Percentiles rank a stretch among this genome's conserved stretches.
Conservation (phyloP, 2,329 filamentous ascomycete genomes). For the Clathrospora elynae region DNA sequence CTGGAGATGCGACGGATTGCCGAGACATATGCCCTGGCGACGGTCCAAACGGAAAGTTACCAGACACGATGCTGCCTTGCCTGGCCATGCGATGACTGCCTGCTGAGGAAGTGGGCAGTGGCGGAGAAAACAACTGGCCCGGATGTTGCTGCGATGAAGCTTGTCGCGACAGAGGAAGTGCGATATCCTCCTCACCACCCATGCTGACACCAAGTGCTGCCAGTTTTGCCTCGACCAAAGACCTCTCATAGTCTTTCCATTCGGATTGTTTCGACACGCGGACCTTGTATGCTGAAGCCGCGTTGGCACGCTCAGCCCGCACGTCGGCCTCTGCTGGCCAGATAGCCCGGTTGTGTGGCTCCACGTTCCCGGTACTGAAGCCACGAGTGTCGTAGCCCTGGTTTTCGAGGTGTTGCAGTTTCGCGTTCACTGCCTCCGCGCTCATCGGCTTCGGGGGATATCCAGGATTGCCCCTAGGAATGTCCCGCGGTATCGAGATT, state of each 20-base stretch:
- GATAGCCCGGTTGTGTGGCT: conserved; percentile 66
- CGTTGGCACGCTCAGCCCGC: conserved; percentile 58
- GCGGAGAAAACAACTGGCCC: conserved; percentile 79
- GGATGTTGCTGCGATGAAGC: conserved; percentile 75
- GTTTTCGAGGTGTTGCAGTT: conserved; percentile 69
- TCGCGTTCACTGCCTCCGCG: conserved; percentile 62
- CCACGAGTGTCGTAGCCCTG: conserved; percentile 71
- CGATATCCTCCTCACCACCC: conserved; percentile 69
- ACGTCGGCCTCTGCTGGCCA: conserved; percentile 70
- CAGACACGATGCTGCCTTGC: conserved; percentile 62
- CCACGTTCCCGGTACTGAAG: conserved; percentile 58
- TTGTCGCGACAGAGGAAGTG: conserved; percentile 70
- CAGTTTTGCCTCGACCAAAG: conserved; percentile 87
- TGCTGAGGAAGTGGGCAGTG: conserved; percentile 77
- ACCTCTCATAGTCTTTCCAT: conserved; percentile 80
- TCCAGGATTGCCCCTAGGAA: conserved; percentile 49
- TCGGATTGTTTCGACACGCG: conserved; percentile 72
- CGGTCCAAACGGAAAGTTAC: conserved; percentile 62
- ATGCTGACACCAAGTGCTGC: conserved; percentile 86
- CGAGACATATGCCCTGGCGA: conserved; percentile 63
- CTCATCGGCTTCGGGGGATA: conserved; percentile 52
- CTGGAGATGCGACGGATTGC: conserved; percentile 73
- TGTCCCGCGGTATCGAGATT: conserved; percentile 52
- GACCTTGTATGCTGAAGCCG: conserved; percentile 60
- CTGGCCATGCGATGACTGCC: conserved; percentile 68